phyloP scores from a whole-genome alignment of 2,329 filamentous ascomycete genomes.

The Scolecobasidium constrictum region DNA sequence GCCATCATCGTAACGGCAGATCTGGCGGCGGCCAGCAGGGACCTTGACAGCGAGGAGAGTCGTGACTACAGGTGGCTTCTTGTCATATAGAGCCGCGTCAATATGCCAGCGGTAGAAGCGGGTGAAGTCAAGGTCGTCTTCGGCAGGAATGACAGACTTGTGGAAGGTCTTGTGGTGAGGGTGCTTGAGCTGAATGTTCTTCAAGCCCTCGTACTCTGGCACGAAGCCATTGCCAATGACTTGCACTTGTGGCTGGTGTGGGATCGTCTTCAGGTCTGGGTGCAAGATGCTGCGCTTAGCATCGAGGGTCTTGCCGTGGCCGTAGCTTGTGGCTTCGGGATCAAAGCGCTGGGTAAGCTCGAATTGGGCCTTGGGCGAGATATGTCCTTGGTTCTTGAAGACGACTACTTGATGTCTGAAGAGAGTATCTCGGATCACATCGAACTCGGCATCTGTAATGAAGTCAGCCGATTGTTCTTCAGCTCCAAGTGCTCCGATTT shows the following conservation, averaged over 20 bases:
- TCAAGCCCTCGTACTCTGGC: constrained; percentile 57
- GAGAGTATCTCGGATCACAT: constrained; percentile 51
- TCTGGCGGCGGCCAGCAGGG: constrained; percentile 54
- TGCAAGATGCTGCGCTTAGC: constrained; percentile 56
- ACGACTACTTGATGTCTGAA: constrained; percentile 60
- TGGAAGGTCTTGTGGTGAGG: constrained; percentile 74
- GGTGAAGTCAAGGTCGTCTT: constrained; percentile 47
- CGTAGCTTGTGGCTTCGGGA: constrained; percentile 50
- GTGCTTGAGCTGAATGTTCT: constrained; percentile 57
- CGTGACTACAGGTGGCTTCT: constrained; percentile 64
- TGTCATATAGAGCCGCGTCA: constrained; percentile 63
- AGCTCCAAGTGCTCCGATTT: neutral
- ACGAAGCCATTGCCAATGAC: constrained; percentile 69
- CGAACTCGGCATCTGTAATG: constrained; percentile 49
- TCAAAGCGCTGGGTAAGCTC: constrained; percentile 66
- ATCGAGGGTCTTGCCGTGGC: constrained; percentile 66
- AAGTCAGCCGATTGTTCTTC: neutral
- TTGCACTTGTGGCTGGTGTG: constrained; percentile 69
- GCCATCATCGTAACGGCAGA: constrained; percentile 62
- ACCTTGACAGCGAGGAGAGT: constrained; percentile 65
- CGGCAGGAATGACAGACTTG: constrained; percentile 48
- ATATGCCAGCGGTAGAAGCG: constrained; percentile 72
- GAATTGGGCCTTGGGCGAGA: constrained; percentile 61
- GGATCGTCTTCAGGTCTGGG: constrained; percentile 70
- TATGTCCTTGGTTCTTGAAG: constrained; percentile 54